These are phyloP conservation scores for Tylopilus balloui DNA, from an alignment of 768 basidiomycete genomes.

Conservation along the genomic window DNA sequence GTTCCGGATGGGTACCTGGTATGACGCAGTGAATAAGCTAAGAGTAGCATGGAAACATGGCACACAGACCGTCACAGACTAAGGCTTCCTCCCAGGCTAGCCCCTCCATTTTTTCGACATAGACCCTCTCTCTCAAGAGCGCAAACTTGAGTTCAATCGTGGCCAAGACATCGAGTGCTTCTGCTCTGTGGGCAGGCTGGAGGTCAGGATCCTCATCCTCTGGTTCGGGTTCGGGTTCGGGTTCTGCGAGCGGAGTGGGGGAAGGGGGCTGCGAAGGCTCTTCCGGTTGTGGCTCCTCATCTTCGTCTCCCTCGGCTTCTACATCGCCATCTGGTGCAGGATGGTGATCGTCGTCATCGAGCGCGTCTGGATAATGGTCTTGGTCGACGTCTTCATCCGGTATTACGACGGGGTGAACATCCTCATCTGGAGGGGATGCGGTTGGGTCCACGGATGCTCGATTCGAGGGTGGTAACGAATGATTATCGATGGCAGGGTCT, in stretches of 20 bases:
- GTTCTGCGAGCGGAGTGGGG: slow-evolving; percentile 23
- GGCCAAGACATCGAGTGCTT: slow-evolving; percentile 84
- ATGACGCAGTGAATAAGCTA: background rate
- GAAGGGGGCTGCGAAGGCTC: slow-evolving; percentile 26
- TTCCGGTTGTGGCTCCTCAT: slow-evolving; percentile 30
- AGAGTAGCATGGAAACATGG: background rate
- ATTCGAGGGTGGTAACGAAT: slow-evolving; percentile 18
- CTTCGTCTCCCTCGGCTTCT: slow-evolving; percentile 31
- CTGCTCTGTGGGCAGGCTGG: slow-evolving; percentile 77
- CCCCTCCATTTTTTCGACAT: slow-evolving; percentile 91
- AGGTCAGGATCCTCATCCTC: slow-evolving; percentile 60
- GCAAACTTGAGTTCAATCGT: slow-evolving; percentile 93
- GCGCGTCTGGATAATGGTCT: slow-evolving; percentile 15
- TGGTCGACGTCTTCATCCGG: slow-evolving; percentile 29
- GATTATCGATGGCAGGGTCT: slow-evolving; percentile 20
- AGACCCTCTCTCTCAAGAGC: slow-evolving; percentile 76
- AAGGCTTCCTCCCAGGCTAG: slow-evolving; percentile 85
- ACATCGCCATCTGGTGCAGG: slow-evolving; percentile 15
- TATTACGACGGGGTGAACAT: slow-evolving; percentile 9
- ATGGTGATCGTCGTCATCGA: slow-evolving; percentile 24
- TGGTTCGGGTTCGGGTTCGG: slow-evolving; percentile 24
- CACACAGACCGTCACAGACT: slow-evolving; percentile 63
- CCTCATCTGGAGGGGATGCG: slow-evolving; percentile 16
- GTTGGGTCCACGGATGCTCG: slow-evolving; percentile 21
- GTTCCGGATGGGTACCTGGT: slow-evolving; percentile 80